phyloP scores from a whole-genome alignment of 495 filamentous ascomycete genomes.

The Saxophila tyrrhenica region DNA sequence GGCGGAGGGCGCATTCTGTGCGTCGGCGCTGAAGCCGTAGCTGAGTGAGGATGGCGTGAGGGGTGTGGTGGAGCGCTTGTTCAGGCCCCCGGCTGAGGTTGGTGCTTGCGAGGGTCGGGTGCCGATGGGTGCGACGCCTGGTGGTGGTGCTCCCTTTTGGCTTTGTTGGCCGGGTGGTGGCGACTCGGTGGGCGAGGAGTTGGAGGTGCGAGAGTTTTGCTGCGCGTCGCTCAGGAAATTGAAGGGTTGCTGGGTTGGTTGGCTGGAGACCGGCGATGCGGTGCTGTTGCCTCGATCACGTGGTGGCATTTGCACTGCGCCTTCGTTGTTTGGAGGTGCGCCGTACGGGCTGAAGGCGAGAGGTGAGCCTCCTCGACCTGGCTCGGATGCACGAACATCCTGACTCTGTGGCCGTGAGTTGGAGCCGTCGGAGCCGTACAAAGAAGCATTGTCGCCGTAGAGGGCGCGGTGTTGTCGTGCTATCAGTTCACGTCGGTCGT shows the following conservation, averaged over 20 bases:
- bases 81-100: constrained; percentile 52
- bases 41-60: constrained; percentile 70
- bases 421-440: constrained; percentile 55
- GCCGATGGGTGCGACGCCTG: constrained; percentile 78
- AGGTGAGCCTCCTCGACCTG: constrained; percentile 49
- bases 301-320: constrained; percentile 31
- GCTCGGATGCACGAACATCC: constrained; percentile 36
- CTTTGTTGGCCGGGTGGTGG: constrained; percentile 51
- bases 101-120: constrained; percentile 59
- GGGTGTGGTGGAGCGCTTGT: constrained; percentile 82
- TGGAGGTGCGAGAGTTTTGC: constrained; percentile 74
- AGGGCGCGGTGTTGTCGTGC: constrained; percentile 86
- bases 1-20: constrained; percentile 16
- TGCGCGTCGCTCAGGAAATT: constrained; percentile 59
- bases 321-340: constrained; percentile 35
- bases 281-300: constrained; percentile 69
- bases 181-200: constrained; percentile 81
- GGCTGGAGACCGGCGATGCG: constrained; percentile 66
- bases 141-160: constrained; percentile 38
- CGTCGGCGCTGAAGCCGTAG: constrained; percentile 59
- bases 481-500: constrained; percentile 90
- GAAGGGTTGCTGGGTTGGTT: constrained; percentile 48
- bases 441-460: constrained; percentile 61
- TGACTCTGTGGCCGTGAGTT: constrained; percentile 46
- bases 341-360: constrained; percentile 53